A percentile compares a stretch with the other conserved stretches of the same genome.
These are phyloP conservation scores for Opeltia flavorubescens DNA, from an alignment of 495 filamentous ascomycete genomes.

Conservation along the genomic window DNA sequence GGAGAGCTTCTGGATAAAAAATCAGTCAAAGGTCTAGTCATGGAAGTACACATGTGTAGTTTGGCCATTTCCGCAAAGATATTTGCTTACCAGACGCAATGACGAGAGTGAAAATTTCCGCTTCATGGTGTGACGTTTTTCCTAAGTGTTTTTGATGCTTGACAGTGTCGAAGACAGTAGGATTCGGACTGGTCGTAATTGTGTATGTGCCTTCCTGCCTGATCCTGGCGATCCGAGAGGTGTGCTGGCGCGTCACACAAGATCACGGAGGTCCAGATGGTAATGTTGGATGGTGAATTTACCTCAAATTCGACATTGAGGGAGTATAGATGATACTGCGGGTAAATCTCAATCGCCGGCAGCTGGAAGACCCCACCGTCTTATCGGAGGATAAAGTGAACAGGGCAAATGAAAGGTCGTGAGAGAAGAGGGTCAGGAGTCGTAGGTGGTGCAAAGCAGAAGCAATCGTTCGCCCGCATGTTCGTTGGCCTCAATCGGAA, in stretches of 20 bases:
- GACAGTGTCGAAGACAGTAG: background rate
- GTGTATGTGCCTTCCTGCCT: too few species aligned
- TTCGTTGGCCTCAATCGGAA: background rate
- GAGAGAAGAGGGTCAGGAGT: too few species aligned
- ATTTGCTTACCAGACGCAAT: slow-evolving; percentile 8
- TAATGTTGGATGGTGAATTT: too few species aligned
- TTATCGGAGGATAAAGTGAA: background rate
- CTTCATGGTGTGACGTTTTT: slow-evolving; percentile 3
- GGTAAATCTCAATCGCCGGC: background rate
- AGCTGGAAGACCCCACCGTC: background rate
- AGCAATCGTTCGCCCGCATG: background rate
- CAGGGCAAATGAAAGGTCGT: too few species aligned
- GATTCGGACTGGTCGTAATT: too few species aligned
- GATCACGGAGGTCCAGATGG: too few species aligned
- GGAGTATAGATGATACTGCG: too few species aligned
- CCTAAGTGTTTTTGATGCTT: background rate
- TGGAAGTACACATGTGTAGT: background rate
- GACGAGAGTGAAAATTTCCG: slow-evolving; percentile 14
- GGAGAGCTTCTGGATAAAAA: slow-evolving; percentile 7
- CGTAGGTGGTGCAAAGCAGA: background rate
- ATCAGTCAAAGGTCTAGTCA: background rate
- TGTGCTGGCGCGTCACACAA: too few species aligned
- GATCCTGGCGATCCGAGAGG: too few species aligned
- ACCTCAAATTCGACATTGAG: too few species aligned
- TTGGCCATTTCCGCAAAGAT: background rate